Conservation (phyloP, 257 asterid species). For the Misopates orontium region DNA sequence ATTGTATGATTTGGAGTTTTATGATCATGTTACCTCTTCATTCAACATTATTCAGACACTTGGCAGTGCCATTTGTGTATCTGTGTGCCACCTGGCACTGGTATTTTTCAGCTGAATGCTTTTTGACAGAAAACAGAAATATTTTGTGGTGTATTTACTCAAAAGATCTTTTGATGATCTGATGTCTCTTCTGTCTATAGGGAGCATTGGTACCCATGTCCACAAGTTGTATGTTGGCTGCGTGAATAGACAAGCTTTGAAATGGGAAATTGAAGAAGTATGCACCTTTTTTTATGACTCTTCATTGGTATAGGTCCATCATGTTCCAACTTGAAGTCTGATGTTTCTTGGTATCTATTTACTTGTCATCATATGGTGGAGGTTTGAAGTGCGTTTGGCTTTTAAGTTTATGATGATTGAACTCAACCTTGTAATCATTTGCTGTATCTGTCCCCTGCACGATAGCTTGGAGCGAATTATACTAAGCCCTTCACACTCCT, state of each 20-base stretch:
- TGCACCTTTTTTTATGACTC: slow-evolving; percentile 27
- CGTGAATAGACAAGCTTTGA: slow-evolving; percentile 66
- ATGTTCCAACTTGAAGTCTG: slow-evolving; percentile 12
- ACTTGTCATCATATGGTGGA: slow-evolving; percentile 15
- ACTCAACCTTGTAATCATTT: neutral
- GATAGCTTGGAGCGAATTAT: slow-evolving; percentile 15
- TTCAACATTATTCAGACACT: neutral
- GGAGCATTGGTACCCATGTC: slow-evolving; percentile 41
- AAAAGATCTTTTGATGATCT: slow-evolving; percentile 25
- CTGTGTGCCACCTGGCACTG: slow-evolving; percentile 7
- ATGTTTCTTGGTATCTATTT: slow-evolving; percentile 12
- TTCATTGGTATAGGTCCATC: slow-evolving; percentile 4
- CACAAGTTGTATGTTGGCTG: slow-evolving; percentile 81
- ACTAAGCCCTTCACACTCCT: slow-evolving; percentile 5
- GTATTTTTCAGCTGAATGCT: slow-evolving; percentile 7
- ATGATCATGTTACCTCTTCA: neutral
- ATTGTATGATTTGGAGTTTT: slow-evolving; percentile 1
- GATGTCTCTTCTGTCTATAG: slow-evolving; percentile 40
- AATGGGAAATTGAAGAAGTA: slow-evolving; percentile 79
- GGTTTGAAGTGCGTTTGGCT: slow-evolving; percentile 11
- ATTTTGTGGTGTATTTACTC: slow-evolving; percentile 1
- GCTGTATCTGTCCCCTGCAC: slow-evolving; percentile 15
- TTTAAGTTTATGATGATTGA: slow-evolving; percentile 4
- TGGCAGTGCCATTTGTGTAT: neutral
- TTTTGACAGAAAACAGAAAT: slow-evolving; percentile 3